Base-by-base conservation (phyloP, 2,329 filamentous ascomycete species). In the Cladosporium sp. region DNA sequence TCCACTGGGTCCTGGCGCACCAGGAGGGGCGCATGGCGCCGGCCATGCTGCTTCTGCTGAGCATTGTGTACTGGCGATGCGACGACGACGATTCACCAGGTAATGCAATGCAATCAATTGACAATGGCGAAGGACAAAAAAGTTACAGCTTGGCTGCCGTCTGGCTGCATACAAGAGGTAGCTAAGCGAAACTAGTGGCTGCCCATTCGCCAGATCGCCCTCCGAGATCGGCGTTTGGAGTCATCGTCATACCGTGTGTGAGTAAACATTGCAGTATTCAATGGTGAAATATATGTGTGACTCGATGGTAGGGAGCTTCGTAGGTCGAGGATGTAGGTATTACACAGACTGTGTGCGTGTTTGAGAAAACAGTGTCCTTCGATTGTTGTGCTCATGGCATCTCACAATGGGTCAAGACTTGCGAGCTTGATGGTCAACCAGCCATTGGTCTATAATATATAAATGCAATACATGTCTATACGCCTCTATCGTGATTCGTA, bases 1-100 rank as follows among this genome's bases (percentile, higher is more conserved):
- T 65, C 70, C 68, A 71, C 66, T 69, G 69, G 18, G 67, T 61
- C 60, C 70, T 66, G 29, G 68, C 67, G 65, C 68, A 71, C 70
- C 70, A 71, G 49, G 68, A 50, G 40, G 70, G 69, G 53, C 70
- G 68, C 61, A 66, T 56, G 50, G 64, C 64, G 57, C 59, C 52
- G 64, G 59, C 58, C 50, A 62, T 62, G 28, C 57, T 56, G 40
- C 56, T 66, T 62, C 64, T 62, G 56, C 64, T 62, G 57, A 66
- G 59, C 64, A 66, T 66, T 46, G 26, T 53, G 35, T 14, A 44
- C 61, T 31, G 61, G 50, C 18, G 26, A 56, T 63, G 61, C 50
- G 21, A 55, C 23, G 21, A 55, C 16, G 44, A 37, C 33, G 35
- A 56, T 55, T 14, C 23, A 63, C 50, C 61, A 46, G 37, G 50